These are phyloP conservation scores for Hypomontagnella monticulosa DNA, from an alignment of 495 filamentous ascomycete species.

Conservation along the genomic window DNA sequence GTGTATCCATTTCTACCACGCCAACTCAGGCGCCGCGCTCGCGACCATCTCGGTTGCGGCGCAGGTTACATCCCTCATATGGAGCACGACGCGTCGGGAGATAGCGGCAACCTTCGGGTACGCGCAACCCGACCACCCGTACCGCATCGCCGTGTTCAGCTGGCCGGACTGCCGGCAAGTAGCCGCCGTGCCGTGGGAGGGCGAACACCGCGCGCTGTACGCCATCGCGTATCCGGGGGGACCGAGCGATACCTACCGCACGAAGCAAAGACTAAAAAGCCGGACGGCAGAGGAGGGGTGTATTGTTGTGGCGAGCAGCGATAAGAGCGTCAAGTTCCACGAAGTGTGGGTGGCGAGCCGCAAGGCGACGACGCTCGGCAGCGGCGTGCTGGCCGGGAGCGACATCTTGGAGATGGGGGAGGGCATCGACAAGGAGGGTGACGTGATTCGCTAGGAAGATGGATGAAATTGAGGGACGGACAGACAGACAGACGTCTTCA, in stretches of 20 bases:
- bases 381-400: conserved; percentile 82
- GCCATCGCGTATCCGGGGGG: conserved; percentile 74
- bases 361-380: conserved; percentile 63
- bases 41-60: conserved; percentile 92
- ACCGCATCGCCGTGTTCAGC: conserved; percentile 91
- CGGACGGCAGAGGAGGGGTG: conserved; percentile 85
- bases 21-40: conserved; percentile 81
- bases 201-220: conserved; percentile 81
- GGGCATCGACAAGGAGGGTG: conserved; percentile 82
- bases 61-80: conserved; percentile 92
- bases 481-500: conserved; percentile 5
- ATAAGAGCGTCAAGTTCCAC: conserved; percentile 95
- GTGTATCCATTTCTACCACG: conserved; percentile 95
- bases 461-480: conserved; percentile 26
- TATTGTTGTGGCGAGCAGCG: conserved; percentile 92
- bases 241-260: conserved; percentile 55
- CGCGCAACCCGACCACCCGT: conserved; percentile 90
- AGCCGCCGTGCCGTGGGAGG: conserved; percentile 87
- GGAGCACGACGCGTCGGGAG: conserved; percentile 85
- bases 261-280: conserved; percentile 42
- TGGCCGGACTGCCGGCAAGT: conserved; percentile 95
- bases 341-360: conserved; percentile 83
- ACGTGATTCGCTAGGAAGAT: conserved; percentile 67
- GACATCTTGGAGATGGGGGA: conserved; percentile 87
- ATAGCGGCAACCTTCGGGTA: conserved; percentile 95